Percentiles rank a stretch among this genome's conserved stretches.
Evolutionary conservation across 805 yeast species (phyloP).

Genomic region (Sugiyamaella boreocaroliniensis): DNA sequence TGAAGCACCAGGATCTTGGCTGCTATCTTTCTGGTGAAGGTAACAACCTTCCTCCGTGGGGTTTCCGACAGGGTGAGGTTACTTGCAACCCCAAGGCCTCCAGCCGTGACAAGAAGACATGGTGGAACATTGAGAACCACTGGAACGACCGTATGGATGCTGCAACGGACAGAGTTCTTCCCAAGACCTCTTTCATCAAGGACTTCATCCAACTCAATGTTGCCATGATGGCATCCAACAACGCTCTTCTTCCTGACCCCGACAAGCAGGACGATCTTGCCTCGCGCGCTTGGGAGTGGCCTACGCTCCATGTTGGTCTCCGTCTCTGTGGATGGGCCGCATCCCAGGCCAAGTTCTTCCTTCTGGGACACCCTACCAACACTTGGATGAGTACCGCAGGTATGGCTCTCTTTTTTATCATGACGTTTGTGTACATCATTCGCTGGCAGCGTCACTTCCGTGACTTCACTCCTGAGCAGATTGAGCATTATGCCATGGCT

Average conservation of each 20-base stretch:
- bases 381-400: conserved; percentile 58
- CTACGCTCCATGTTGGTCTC: conserved; percentile 57
- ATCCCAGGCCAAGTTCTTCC: conserved; percentile 49
- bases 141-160: conserved; percentile 43
- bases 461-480: conserved; percentile 37
- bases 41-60: conserved; percentile 84
- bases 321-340: conserved; percentile 72
- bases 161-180: conserved; percentile 35
- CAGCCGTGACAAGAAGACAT: conserved; percentile 52
- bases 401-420: conserved; percentile 38
- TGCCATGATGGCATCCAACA: conserved; percentile 80
- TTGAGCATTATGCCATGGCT: conserved; percentile 46
- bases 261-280: conserved; percentile 68
- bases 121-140: conserved; percentile 80
- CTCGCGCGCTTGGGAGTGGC: conserved; percentile 82
- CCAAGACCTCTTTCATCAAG: conserved; percentile 49
- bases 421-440: conserved; percentile 34
- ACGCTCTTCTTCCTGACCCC: conserved; percentile 70
- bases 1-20: conserved; percentile 58
- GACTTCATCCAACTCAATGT: conserved; percentile 67
- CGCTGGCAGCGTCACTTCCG: conserved; percentile 68
- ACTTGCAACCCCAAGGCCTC: conserved; percentile 52
- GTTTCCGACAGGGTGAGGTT: conserved; percentile 95
- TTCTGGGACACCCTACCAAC: conserved; percentile 58
- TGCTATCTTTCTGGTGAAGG: conserved; percentile 89